These are phyloP conservation scores for Hammondia hammondi DNA, from an alignment of 169 alveolate genomes.

Conservation along the genomic window DNA sequence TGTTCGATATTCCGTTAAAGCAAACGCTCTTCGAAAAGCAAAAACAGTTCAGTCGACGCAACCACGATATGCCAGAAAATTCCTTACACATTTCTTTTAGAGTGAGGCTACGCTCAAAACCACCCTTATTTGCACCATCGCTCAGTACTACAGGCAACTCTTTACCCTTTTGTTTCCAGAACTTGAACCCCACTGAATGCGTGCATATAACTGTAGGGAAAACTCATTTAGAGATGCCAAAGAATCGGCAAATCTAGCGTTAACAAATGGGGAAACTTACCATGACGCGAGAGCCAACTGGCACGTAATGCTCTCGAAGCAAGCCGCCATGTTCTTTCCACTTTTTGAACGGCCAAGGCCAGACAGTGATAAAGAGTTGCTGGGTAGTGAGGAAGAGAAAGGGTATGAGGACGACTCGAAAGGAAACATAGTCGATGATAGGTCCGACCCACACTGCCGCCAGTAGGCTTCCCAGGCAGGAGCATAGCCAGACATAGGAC, in stretches of 20 bases:
- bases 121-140: too few relatives aligned
- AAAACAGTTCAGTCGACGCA: too few relatives aligned
- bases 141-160: too few relatives aligned
- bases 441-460: constrained; percentile 72
- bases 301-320: constrained; percentile 33
- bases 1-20: too few relatives aligned
- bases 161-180: too few relatives aligned
- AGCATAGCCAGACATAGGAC: constrained; percentile 67
- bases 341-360: constrained; percentile 67
- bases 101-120: too few relatives aligned
- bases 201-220: too few relatives aligned
- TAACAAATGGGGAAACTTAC: background rate
- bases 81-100: too few relatives aligned
- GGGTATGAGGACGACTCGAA: constrained; percentile 44
- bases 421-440: constrained; percentile 61
- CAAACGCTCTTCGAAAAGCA: too few relatives aligned
- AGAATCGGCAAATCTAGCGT: background rate
- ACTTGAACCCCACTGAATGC: too few relatives aligned
- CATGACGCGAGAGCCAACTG: constrained; percentile 49
- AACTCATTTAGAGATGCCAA: too few relatives aligned
- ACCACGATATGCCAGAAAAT: too few relatives aligned
- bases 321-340: constrained; percentile 57
- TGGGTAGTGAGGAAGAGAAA: constrained; percentile 59
- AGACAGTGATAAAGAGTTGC: constrained; percentile 49
- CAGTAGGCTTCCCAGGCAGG: constrained; percentile 55